phyloP scores from a whole-genome alignment of 192 early-diverging fungal species.

The Funneliformis geosporum region DNA sequence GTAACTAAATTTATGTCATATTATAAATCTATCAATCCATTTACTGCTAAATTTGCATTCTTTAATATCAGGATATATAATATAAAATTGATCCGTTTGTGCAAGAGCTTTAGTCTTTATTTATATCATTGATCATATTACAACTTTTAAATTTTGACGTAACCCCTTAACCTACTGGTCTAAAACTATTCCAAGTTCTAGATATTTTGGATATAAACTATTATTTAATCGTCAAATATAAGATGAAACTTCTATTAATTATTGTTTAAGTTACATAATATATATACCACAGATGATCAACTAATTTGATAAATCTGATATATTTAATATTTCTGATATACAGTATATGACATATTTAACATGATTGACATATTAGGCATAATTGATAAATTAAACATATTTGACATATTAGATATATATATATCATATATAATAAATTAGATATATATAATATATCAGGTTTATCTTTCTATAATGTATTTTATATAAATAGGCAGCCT shows the following conservation, averaged over 20 bases:
- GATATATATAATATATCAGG: too few relatives aligned
- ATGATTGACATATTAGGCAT: too few relatives aligned
- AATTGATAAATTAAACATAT: too few relatives aligned
- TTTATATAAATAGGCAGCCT: too few relatives aligned
- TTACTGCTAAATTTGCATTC: background rate
- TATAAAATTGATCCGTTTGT: background rate
- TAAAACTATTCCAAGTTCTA: conserved; percentile 1
- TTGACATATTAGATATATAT: too few relatives aligned
- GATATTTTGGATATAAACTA: background rate
- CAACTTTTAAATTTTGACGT: background rate
- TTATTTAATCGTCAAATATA: background rate
- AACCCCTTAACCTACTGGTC: background rate
- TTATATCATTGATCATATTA: background rate
- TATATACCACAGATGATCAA: too few relatives aligned
- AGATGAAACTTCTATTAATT: background rate
- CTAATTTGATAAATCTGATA: too few relatives aligned
- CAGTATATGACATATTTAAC: too few relatives aligned
- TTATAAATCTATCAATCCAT: background rate
- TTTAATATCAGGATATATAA: background rate
- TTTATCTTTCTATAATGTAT: too few relatives aligned
- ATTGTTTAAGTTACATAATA: background rate
- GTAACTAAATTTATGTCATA: background rate
- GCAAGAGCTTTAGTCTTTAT: background rate
- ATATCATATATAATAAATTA: too few relatives aligned
- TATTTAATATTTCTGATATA: too few relatives aligned